Evolutionary conservation across 345 rosid genomes (phyloP), one percentile per base, ranked within the genome.

Genomic region (Syzygium grande): DNA sequence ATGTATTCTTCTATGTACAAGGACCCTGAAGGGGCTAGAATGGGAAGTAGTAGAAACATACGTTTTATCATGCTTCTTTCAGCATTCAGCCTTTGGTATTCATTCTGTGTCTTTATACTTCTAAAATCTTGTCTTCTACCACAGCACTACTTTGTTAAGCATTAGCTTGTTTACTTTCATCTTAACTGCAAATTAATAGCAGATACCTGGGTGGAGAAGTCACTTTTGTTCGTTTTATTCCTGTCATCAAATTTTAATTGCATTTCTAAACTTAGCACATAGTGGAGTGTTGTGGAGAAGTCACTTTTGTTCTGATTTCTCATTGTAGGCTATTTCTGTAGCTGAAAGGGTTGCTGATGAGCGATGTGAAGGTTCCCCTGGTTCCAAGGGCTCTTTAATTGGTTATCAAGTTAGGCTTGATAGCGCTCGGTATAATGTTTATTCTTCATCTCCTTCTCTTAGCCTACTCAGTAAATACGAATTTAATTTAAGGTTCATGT

Each of bases 371-470:
- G 90, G 94, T 90, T 91, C 95, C 68, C 98, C 98, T 59, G 99
- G 99, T 94, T 92, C 91, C 52, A 89, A 88, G 91, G 95, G 96
- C 89, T 96, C 98, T 87, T 88, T 95, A 93, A 96, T 96, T 92
- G 99, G 98, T 90, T 97, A 96, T 95, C 99, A 97, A 96, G 99
- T 97, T 93, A 98, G 98, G 90, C 96, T 95, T 88, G 97, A 97
- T 88, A 96, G 95, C 89, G 97, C 98, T 89, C 93, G 98, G 99
- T 96, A 65, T 49, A 23, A 73, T 73, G 49, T 34, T 73, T 68
- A 38, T 73, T 38, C 83, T 73, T 19, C 27, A 73, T 73, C 83
- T 73, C 49, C 27, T 68, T 68, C 83, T 73, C 83, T 73, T 73
- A 73, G 49, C 10, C 80, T 38, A 38, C 49, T 73, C 9, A 68